phyloP scores from a whole-genome alignment of 306 rosid species.

The Vigna unguiculata region DNA sequence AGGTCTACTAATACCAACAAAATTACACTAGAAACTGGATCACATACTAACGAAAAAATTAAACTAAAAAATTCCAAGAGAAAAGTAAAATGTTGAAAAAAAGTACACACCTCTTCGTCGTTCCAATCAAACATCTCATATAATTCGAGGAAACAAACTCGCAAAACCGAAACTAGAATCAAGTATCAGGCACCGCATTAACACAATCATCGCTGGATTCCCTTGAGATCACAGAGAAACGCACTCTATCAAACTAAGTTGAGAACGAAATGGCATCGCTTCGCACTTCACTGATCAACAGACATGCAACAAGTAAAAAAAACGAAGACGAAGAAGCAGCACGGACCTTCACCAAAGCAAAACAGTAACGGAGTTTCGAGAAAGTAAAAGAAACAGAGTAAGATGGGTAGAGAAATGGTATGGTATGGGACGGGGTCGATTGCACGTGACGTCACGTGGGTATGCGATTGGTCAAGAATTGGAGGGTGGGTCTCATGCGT shows the following conservation, averaged over 20 bases:
- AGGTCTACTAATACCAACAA: neutral
- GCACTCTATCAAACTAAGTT: conserved; percentile 36
- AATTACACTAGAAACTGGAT: neutral
- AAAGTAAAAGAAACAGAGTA: neutral
- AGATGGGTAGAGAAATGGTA: neutral
- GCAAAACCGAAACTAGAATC: conserved; percentile 55
- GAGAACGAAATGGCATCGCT: conserved; percentile 26
- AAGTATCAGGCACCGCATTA: conserved; percentile 44
- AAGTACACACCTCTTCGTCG: conserved; percentile 68
- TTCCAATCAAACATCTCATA: conserved; percentile 69
- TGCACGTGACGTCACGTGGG: conserved; percentile 64
- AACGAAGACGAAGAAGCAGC: neutral
- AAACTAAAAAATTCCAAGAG: neutral
- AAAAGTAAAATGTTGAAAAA: neutral
- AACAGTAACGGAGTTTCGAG: no score
- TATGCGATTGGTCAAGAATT: conserved; percentile 35
- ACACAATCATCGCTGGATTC: conserved; percentile 75
- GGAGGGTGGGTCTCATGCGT: conserved; percentile 33
- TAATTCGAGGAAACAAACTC: conserved; percentile 40
- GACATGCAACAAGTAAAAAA: neutral
- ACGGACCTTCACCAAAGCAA: conserved; percentile 10
- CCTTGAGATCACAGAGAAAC: conserved; percentile 39
- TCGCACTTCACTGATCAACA: neutral
- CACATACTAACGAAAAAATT: neutral
- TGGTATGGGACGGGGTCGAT: conserved; percentile 40